Base-by-base conservation (phyloP, 78 protist genomes). In the Mastigamoeba balamuthi region DNA sequence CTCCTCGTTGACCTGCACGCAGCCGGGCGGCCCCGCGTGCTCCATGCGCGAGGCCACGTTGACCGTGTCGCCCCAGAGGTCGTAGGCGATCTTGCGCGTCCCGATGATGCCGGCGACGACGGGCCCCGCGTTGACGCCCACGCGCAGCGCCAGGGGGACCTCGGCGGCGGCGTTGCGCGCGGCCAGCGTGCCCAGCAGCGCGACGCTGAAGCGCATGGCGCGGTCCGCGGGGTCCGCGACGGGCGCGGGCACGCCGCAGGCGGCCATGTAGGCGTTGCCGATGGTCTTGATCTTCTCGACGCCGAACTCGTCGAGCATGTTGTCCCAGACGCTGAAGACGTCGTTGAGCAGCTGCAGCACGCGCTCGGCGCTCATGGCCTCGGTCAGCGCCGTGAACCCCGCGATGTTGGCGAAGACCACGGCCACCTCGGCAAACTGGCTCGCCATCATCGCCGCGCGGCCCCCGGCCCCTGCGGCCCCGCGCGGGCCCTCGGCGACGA, bases 201-300 rank as follows among this genome's bases (percentile, higher is more conserved):
- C 58, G 17, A 48, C 17, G 17, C 33, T 17, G 17, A 48, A 48
- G 17, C 17, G 33, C 58, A 48, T 48, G 33, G 17, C 17, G 58
- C 17, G 33, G 33, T 48, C 58, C 17, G 58, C 58, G 58, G 17
- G 58, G 33, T 17, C 58, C 17, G 58, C 17, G 58, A 17, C 17
- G 17, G 17, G 17, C 17, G 17, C 17, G 17, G 58, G 17, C 33
- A 48, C 58, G 17, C 33, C 17, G 17, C 33, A 48, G 58, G 58
- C 17, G 17, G 17, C 33, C 17, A 48, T 17, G 58, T 25, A 48
- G 58, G 33, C 17, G 58, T 48, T 48, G 40, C 91, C 91, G 65
- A 91, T 79, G 29, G 91, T 88, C 68, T 85, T 84, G 33, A 91
- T 85, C 68, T 91, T 91, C 63, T 88, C 92, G 25, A 91, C 69